Evolutionary conservation across 805 yeast species (phyloP).

Genomic region (Nakazawaea anatomiae): DNA sequence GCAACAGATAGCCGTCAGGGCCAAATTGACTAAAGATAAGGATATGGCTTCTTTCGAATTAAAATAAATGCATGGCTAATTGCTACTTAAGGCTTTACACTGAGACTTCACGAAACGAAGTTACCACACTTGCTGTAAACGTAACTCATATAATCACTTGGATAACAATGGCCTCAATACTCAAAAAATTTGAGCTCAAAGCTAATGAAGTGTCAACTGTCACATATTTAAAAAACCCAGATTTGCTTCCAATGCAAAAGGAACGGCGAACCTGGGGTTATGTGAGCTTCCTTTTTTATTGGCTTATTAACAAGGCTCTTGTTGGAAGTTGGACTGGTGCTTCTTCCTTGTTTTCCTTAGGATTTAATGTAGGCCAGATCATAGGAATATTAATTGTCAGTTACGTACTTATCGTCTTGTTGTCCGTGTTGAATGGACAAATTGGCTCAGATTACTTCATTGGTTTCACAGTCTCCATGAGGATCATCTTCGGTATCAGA

Average conservation of each 20-base stretch:
- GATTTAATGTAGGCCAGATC: slow-evolving; percentile 38
- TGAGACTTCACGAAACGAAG: no score
- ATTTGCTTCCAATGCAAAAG: slow-evolving; percentile 24
- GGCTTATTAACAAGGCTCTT: slow-evolving; percentile 29
- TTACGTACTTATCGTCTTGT: slow-evolving; percentile 36
- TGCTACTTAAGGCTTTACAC: no score
- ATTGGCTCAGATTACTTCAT: slow-evolving; percentile 46
- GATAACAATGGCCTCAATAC: neutral
- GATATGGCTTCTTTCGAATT: no score
- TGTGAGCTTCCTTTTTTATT: slow-evolving; percentile 26
- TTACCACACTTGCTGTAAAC: neutral
- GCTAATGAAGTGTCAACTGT: neutral
- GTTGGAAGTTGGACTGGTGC: slow-evolving; percentile 32
- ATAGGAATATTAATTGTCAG: slow-evolving; percentile 39
- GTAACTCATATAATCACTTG: neutral
- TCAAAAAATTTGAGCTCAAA: neutral
- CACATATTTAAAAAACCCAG: slow-evolving; percentile 22
- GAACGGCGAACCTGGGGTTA: slow-evolving; percentile 25
- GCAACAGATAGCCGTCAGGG: no score
- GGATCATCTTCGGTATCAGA: slow-evolving; percentile 40
- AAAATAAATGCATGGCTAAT: no score
- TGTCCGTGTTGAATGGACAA: slow-evolving; percentile 39
- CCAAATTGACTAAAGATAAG: no score
- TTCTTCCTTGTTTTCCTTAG: slow-evolving; percentile 31
- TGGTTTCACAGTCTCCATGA: slow-evolving; percentile 42